Percentiles rank a stretch among this genome's conserved stretches.
Evolutionary conservation across 139 green algal species (phyloP).

Genomic region (Nannochloris sp.): DNA sequence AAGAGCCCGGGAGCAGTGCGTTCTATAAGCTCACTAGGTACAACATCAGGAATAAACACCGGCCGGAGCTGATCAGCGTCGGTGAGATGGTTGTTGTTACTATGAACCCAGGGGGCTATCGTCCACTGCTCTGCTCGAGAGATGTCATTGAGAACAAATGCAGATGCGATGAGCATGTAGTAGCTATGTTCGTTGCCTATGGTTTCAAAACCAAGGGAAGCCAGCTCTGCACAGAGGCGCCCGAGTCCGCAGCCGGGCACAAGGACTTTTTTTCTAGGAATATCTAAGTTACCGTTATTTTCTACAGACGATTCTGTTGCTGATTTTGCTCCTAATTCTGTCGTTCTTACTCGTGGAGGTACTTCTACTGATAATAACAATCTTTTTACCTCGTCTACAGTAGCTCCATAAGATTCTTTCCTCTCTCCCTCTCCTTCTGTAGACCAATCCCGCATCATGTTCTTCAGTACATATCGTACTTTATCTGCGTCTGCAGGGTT

Average conservation of each 20-base stretch:
- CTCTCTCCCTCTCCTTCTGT: slow-evolving; percentile 69
- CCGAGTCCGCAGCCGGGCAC: slow-evolving; percentile 85
- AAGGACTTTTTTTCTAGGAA: slow-evolving; percentile 39
- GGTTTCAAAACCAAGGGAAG: slow-evolving; percentile 48
- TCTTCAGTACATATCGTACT: slow-evolving; percentile 88
- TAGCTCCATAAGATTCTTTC: slow-evolving; percentile 61
- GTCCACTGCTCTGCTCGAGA: slow-evolving; percentile 32
- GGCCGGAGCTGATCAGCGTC: slow-evolving; percentile 66
- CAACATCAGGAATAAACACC: slow-evolving; percentile 65
- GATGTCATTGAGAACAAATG: slow-evolving; percentile 84
- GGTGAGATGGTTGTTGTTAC: slow-evolving; percentile 60
- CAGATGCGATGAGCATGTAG: slow-evolving; percentile 89
- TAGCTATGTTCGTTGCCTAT: slow-evolving; percentile 96
- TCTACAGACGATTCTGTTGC: too few species aligned
- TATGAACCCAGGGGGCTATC: slow-evolving; percentile 72
- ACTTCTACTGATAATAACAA: slow-evolving; percentile 1
- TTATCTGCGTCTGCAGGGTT: slow-evolving; percentile 31
- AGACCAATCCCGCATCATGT: slow-evolving; percentile 82
- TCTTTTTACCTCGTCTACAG: slow-evolving; percentile 28
- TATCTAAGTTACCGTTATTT: too few species aligned
- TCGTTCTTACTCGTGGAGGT: too few species aligned
- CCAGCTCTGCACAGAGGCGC: slow-evolving; percentile 68
- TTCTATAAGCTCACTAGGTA: slow-evolving; percentile 39
- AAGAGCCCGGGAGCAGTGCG: slow-evolving; percentile 43
- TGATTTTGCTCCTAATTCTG: too few species aligned